Conservation (phyloP, 169 alveolate genomes). For the Cryptosporidium canis region DNA sequence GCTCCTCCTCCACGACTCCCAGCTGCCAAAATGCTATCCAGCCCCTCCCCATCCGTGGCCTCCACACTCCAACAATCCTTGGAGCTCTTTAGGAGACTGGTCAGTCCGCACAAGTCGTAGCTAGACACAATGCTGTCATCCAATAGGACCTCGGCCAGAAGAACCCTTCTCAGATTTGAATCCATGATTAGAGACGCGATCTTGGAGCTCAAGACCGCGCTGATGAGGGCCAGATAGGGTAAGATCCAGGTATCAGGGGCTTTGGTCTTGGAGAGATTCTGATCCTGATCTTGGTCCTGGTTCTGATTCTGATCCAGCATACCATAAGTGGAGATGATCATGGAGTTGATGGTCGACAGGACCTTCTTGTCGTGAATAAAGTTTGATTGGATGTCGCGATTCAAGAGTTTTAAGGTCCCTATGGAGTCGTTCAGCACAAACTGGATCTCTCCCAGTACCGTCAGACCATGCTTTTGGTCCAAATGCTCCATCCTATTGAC, state of each 20-base stretch:
- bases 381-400: too few relatives aligned
- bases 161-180: background rate
- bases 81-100: constrained; percentile 2
- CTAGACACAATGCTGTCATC: background rate
- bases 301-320: too few relatives aligned
- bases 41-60: too few relatives aligned
- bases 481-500: background rate
- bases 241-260: background rate
- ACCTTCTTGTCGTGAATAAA: too few relatives aligned
- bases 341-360: too few relatives aligned
- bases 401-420: too few relatives aligned
- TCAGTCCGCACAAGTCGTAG: background rate
- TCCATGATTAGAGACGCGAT: background rate
- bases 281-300: too few relatives aligned
- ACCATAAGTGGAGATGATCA: too few relatives aligned
- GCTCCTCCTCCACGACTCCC: background rate
- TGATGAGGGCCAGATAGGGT: constrained; percentile 36
- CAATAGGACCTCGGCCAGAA: background rate
- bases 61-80: too few relatives aligned
- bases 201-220: background rate
- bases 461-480: background rate
- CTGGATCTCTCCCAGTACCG: background rate
- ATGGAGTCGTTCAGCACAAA: background rate
- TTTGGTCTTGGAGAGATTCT: too few relatives aligned
- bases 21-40: too few relatives aligned